A percentile compares a stretch with the other conserved stretches of the same genome.
phyloP scores from a whole-genome alignment of 2,329 filamentous ascomycete species.

The Xylaria polymorpha region DNA sequence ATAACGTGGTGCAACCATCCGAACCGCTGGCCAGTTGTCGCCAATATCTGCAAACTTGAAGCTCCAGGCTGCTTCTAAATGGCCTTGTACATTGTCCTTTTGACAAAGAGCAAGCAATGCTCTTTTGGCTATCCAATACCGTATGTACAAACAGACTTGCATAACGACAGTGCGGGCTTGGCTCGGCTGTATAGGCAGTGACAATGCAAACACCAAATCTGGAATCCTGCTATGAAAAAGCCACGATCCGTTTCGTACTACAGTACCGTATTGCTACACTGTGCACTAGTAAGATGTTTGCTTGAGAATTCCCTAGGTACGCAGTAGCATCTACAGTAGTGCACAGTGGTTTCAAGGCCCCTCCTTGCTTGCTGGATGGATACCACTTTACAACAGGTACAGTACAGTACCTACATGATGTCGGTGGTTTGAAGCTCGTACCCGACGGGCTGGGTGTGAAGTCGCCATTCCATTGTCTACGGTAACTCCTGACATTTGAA shows the following conservation, averaged over 20 bases:
- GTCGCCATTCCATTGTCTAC: background rate
- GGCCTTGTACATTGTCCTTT: constrained; percentile 21
- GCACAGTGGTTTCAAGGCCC: constrained; percentile 19
- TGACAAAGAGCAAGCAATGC: constrained; percentile 21
- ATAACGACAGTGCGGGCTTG: constrained; percentile 34
- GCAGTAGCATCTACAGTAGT: constrained; percentile 1
- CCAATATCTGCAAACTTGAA: constrained; percentile 10
- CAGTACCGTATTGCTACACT: background rate
- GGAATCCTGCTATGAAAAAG: constrained; percentile 22
- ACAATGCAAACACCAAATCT: constrained; percentile 22
- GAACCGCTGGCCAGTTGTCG: constrained; percentile 12
- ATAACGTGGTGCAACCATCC: constrained; percentile 23
- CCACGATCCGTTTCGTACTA: constrained; percentile 22
- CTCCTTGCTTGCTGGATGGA: constrained; percentile 15
- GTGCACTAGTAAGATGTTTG: constrained; percentile 16
- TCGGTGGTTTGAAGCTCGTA: background rate
- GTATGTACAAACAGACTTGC: constrained; percentile 34
- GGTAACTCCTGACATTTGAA: background rate
- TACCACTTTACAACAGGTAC: background rate
- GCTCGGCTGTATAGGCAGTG: constrained; percentile 15
- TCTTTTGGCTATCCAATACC: constrained; percentile 20
- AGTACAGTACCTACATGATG: background rate
- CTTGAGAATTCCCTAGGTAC: background rate
- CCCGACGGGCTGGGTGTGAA: constrained; percentile 10
- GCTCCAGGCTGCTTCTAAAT: constrained; percentile 18